Base-by-base conservation (phyloP, 2,329 filamentous ascomycete species). In the Raffaelea albimanens region DNA sequence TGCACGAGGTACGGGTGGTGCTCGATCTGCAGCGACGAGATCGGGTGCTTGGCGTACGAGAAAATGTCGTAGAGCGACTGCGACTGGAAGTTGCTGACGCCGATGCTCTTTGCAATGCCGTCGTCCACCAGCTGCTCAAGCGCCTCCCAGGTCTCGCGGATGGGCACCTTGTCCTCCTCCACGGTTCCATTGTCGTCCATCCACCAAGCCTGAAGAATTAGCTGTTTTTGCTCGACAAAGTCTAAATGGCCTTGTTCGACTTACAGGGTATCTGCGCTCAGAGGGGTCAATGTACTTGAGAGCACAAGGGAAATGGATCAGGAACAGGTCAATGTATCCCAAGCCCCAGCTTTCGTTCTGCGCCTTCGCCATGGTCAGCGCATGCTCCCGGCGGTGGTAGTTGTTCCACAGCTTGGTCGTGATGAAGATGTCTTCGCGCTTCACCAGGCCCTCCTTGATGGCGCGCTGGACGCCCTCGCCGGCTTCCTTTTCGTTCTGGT, bases 1-100 rank as follows among this genome's bases (percentile, higher is more conserved):
- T 94, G 87, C 52, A 85, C 83, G 50, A 91, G 78, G 75, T 90
- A 93, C 22, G 87, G 87, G 75, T 94, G 88, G 71, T 91, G 86
- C 73, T 94, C 87, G 65, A 94, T 83, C 73, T 94, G 88, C 51
- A 93, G 81, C 38, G 84, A 82, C 34, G 86, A 83, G 10, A 86
- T 85, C 40, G 73, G 73, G 66, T 88, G 78, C 58, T 76, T 79
- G 53, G 85, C 85, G 67, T 89, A 87, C 58, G 84, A 79, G 61
- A 91, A 75, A 56, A 90, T 70, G 66, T 93, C 87, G 65, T 90
- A 83, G 60, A 94, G 67, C 54, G 87, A 71, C 66, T 85, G 78
- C 41, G 77, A 78, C 67, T 85, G 83, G 78, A 89, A 91, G 75
- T 94, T 94, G 70, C 78, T 83, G 56, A 94, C 74, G 54, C 87